phyloP scores from a whole-genome alignment of 1,139 yeast genomes.

The Saccharomyces uvarum region DNA sequence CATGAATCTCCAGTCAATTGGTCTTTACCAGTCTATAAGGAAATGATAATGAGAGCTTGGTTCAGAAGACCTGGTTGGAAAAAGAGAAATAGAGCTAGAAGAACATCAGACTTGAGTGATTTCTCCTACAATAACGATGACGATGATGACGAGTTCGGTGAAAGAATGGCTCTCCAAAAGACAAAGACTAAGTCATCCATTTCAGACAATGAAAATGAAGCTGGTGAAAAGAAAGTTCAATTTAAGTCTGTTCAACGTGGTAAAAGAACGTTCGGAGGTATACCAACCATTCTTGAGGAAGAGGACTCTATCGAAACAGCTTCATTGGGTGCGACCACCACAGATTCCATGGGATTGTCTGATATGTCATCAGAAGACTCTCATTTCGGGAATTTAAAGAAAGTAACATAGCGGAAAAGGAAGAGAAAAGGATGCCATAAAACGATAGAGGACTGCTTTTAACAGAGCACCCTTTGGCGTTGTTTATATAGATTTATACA shows the following conservation, averaged over 20 bases:
- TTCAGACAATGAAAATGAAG: constrained; percentile 11
- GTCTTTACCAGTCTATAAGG: constrained; percentile 30
- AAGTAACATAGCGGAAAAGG: neutral
- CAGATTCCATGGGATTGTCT: constrained; percentile 15
- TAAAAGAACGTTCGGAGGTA: constrained; percentile 21
- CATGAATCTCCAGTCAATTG: constrained; percentile 43
- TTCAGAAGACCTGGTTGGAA: constrained; percentile 28
- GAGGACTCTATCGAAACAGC: constrained; percentile 20
- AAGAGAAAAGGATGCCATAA: neutral
- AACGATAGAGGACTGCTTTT: neutral
- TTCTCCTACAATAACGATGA: constrained; percentile 25
- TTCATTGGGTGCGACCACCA: constrained; percentile 15
- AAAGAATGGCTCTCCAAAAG: constrained; percentile 9
- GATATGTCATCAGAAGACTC: constrained; percentile 12
- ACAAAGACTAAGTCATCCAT: constrained; percentile 14
- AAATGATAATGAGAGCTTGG: constrained; percentile 22
- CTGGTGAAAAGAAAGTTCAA: constrained; percentile 20
- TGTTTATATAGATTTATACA: neutral
- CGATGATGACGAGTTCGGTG: constrained; percentile 3
- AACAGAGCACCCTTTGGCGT: neutral
- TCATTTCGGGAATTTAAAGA: neutral
- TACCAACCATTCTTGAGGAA: constrained; percentile 29
- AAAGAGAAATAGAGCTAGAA: constrained; percentile 21
- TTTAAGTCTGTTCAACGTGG: constrained; percentile 25
- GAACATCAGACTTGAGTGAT: constrained; percentile 25